These are phyloP conservation scores for Melastoma malabathricum DNA, from an alignment of 345 rosid genomes.

Conservation along the genomic window DNA sequence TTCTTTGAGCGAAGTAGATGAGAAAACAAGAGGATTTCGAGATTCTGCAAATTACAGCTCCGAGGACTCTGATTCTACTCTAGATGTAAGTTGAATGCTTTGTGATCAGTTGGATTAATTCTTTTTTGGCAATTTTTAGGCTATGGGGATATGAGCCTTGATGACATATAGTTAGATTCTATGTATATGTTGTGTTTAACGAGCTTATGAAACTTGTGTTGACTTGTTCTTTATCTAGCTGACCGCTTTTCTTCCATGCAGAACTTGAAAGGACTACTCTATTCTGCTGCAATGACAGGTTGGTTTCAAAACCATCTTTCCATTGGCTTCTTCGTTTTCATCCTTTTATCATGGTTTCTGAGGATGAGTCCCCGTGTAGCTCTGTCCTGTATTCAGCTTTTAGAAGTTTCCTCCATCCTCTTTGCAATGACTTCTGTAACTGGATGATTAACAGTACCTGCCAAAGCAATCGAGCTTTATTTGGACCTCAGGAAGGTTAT, in stretches of 20 bases:
- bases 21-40: too few species aligned
- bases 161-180: too few species aligned
- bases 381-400: neutral
- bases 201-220: too few species aligned
- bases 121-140: too few species aligned
- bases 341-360: neutral
- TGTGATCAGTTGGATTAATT: too few species aligned
- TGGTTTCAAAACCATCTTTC: constrained; percentile 2
- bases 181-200: too few species aligned
- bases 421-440: neutral
- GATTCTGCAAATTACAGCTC: too few species aligned
- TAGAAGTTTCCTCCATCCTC: neutral
- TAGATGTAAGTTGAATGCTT: too few species aligned
- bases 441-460: constrained; percentile 41
- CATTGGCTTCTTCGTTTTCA: neutral
- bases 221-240: too few species aligned
- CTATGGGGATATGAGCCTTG: too few species aligned
- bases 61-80: too few species aligned
- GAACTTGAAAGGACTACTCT: constrained; percentile 41
- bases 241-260: constrained; percentile 23
- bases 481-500: constrained; percentile 61
- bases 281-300: constrained; percentile 68
- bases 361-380: neutral
- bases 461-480: constrained; percentile 67
- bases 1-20: too few species aligned